Conservation (phyloP, 2,329 filamentous ascomycete genomes). For the Penicillium verrucosum region DNA sequence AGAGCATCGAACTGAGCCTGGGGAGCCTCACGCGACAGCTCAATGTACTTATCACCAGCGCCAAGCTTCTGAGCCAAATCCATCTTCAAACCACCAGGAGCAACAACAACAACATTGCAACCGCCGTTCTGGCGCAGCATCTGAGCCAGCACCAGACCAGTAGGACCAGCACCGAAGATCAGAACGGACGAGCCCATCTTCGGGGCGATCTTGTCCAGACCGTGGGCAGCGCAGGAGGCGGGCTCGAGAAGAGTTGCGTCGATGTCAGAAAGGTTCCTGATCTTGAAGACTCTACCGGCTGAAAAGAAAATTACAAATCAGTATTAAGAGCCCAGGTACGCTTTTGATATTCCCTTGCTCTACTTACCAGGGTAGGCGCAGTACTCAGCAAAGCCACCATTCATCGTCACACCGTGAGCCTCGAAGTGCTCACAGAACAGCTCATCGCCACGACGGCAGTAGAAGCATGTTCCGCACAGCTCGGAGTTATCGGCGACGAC, state of each 20-base stretch:
- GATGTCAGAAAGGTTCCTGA: conserved; percentile 64
- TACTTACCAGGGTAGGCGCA: conserved; percentile 48
- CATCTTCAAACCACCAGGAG: conserved; percentile 67
- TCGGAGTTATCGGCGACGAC: conserved; percentile 57
- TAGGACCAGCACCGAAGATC: conserved; percentile 67
- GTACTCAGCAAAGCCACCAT: conserved; percentile 72
- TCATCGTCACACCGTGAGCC: conserved; percentile 57
- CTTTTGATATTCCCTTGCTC: not conserved
- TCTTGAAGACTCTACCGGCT: conserved; percentile 61
- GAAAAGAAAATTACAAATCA: not conserved
- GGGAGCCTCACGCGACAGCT: conserved; percentile 50
- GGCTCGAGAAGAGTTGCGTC: conserved; percentile 69
- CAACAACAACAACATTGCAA: conserved; percentile 67
- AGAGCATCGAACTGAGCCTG: conserved; percentile 60
- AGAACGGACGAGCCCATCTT: conserved; percentile 64
- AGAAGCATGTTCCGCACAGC: conserved; percentile 69
- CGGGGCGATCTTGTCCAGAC: conserved; percentile 65
- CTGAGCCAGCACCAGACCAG: conserved; percentile 64
- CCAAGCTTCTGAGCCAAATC: conserved; percentile 56
- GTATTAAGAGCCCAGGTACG: not conserved
- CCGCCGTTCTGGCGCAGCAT: conserved; percentile 64
- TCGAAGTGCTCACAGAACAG: conserved; percentile 68
- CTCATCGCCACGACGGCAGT: conserved; percentile 65
- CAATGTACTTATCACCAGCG: conserved; percentile 49
- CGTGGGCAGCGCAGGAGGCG: conserved; percentile 68